Conservation (phyloP, 495 filamentous ascomycete species). For the Penicillium robsamsonii region DNA sequence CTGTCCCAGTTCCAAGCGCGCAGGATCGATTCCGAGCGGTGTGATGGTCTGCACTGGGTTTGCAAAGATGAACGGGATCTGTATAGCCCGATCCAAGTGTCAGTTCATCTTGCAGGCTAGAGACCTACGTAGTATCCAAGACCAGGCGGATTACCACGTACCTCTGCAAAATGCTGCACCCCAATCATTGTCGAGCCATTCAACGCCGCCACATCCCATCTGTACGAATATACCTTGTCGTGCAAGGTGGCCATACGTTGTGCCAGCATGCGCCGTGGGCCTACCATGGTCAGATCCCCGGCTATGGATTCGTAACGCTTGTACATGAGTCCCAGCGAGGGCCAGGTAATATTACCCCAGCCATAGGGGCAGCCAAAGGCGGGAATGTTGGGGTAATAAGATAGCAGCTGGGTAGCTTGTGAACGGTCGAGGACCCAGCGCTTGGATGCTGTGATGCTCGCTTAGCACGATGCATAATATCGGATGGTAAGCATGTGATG, state of each 20-base stretch:
- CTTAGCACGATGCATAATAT: background rate
- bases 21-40: constrained; percentile 30
- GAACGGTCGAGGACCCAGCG: constrained; percentile 33
- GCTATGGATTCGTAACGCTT: constrained; percentile 53
- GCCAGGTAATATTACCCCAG: constrained; percentile 48
- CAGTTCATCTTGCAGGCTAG: background rate
- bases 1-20: constrained; percentile 31
- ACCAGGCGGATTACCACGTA: constrained; percentile 3
- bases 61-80: constrained; percentile 50
- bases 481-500: background rate
- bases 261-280: constrained; percentile 51
- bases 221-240: constrained; percentile 54
- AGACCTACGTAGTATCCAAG: background rate
- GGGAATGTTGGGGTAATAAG: constrained; percentile 44
- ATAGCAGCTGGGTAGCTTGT: constrained; percentile 31
- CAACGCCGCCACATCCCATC: constrained; percentile 44
- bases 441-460: constrained; percentile 30
- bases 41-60: constrained; percentile 45
- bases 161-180: constrained; percentile 40
- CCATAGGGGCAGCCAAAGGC: constrained; percentile 48
- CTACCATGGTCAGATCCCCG: constrained; percentile 55
- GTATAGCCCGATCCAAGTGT: background rate
- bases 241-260: constrained; percentile 43
- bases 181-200: constrained; percentile 33
- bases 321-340: constrained; percentile 45